These are phyloP conservation scores for Myochromella boudieri DNA, from an alignment of 768 basidiomycete species.

Conservation along the genomic window DNA sequence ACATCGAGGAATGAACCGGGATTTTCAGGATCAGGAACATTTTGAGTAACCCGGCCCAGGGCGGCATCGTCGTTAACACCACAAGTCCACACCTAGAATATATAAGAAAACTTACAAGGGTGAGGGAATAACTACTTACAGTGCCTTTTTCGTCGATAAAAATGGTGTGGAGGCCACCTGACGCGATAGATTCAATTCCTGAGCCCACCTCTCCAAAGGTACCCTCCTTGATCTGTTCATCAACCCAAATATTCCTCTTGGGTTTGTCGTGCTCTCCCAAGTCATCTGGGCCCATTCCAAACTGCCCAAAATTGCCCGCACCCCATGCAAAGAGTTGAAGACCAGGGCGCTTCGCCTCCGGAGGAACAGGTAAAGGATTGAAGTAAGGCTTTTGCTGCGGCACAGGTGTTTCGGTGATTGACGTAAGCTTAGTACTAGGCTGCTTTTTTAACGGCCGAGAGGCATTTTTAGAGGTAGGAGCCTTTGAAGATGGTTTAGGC, in stretches of 20 bases:
- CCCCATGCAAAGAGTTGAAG: slow-evolving; percentile 86
- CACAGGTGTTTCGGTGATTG: slow-evolving; percentile 31
- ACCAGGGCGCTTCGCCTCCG: slow-evolving; percentile 58
- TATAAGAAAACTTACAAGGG: not conserved
- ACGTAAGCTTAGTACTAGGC: slow-evolving; percentile 17
- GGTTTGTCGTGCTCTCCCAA: slow-evolving; percentile 77
- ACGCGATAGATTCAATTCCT: slow-evolving; percentile 80
- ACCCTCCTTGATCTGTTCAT: slow-evolving; percentile 70
- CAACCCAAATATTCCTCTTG: slow-evolving; percentile 73
- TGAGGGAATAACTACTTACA: slow-evolving; percentile 54
- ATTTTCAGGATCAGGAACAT: slow-evolving; percentile 60
- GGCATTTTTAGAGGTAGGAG: slow-evolving; percentile 22
- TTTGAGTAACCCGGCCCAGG: slow-evolving; percentile 73
- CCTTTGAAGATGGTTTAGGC: slow-evolving; percentile 19
- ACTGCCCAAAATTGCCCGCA: slow-evolving; percentile 92
- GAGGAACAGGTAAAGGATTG: slow-evolving; percentile 63
- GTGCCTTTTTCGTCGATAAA: slow-evolving; percentile 88
- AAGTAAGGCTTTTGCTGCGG: slow-evolving; percentile 56
- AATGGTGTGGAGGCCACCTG: slow-evolving; percentile 88
- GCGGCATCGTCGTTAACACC: slow-evolving; percentile 90
- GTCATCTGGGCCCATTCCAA: slow-evolving; percentile 81
- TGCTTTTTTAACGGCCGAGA: slow-evolving; percentile 19
- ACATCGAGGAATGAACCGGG: slow-evolving; percentile 57
- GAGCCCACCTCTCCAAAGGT: slow-evolving; percentile 68
- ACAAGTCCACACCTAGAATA: slow-evolving; percentile 73